Evolutionary conservation across 805 yeast genomes (phyloP), one percentile per base, ranked within the genome.

Genomic region (Sungouiozyma intestinalis): DNA sequence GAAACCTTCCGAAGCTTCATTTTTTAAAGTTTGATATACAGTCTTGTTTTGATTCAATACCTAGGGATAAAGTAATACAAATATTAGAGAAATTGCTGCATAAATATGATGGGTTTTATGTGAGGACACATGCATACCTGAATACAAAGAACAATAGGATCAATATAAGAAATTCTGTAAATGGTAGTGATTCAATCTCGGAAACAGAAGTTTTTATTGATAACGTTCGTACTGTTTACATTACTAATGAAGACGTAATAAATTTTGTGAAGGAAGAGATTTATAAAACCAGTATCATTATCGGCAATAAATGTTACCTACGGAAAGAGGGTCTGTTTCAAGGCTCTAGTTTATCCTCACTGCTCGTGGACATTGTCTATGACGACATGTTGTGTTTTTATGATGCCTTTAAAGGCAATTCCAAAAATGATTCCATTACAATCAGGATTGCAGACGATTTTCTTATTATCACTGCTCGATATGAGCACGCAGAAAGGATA

Each of bases 371-470:
- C 48, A 48, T 86, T 1, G 72, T 84, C 0, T 81, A 82, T 51
- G 86, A 82, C 52, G 66, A 71, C 1, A 54, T 88, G 24, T 70
- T 82, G 9, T 66, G 68, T 21, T 47, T 48, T 17, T 47, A 52
- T 29, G 3, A 46, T 48, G 38, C 50, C 51, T 49, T 64, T 66
- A 17, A 48, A 53, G 52, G 54, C 33, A 33, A 57, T n/a, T 31
- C 46, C 1, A 40, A 47, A 2, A 45, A 50, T 4, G 51, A 59
- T 2, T 24, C 29, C 6, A 24, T 11, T 24, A 24, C 29, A 2
- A 43, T 85, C 6, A 62, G 96, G 41, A 58, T 85, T 16, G 94
- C 86, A 0, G 97, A 88, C 61, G 97, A 88, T 57, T 88, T 88
- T 52, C 55, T 88, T 20, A 66, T 85, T n/a, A 60, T 88, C 0